Evolutionary conservation across 2,329 filamentous ascomycete species (phyloP).

Genomic region (Penicillium sclerotigenum): DNA sequence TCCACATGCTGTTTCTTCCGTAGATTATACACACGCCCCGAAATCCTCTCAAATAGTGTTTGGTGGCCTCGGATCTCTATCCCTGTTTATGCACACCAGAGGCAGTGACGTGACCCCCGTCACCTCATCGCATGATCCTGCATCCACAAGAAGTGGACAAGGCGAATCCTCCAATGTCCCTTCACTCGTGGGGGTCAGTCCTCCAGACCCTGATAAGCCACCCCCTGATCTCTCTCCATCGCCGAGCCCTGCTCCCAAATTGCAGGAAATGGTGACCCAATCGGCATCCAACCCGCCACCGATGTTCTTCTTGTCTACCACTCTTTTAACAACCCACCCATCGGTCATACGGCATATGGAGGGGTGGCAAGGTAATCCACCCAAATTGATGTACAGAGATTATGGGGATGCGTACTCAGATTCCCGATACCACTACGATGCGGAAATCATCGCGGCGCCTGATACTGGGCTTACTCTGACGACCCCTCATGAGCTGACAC

Average conservation of each 20-base stretch:
- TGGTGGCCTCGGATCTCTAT: conserved; percentile 43
- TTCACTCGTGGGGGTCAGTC: background rate
- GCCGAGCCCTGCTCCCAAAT: background rate
- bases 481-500: conserved; percentile 68
- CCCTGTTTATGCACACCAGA: conserved; percentile 52
- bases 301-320: conserved; percentile 24
- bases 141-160: background rate
- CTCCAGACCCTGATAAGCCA: background rate
- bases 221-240: background rate
- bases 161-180: background rate
- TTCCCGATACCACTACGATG: conserved; percentile 19
- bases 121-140: conserved; percentile 7
- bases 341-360: background rate
- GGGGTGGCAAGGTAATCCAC: conserved; percentile 18
- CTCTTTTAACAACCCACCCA: conserved; percentile 18
- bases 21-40: background rate
- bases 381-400: conserved; percentile 28
- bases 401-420: conserved; percentile 6
- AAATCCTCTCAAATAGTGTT: background rate
- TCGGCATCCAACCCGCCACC: background rate
- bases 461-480: conserved; percentile 67
- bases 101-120: conserved; percentile 35
- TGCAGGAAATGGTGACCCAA: background rate
- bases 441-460: conserved; percentile 71
- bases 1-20: background rate